Base-by-base conservation (phyloP, 106 monocot genomes). In the Dendrobium nobile region DNA sequence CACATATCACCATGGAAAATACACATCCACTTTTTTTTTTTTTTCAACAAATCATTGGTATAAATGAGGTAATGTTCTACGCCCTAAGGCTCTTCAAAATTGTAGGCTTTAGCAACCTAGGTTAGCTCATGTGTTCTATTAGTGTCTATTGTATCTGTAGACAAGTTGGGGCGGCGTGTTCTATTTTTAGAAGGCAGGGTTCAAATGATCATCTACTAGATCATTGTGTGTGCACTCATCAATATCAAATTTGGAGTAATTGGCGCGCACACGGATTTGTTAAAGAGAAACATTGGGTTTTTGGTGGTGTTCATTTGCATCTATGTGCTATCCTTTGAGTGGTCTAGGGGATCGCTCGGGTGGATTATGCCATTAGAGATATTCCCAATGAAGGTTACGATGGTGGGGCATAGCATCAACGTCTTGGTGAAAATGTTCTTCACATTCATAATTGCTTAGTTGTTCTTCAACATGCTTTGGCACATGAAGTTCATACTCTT, bases 1-100 rank as follows among this genome's bases (percentile, higher is more conserved):
- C 88, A 0, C 91, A 86, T 73, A 80, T 88, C 47, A 73, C 72
- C 27, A 82, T 91, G 80, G 82, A 37, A 82, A 43, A n/a, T 88
- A 17, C 42, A 80, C 58, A 80, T 91, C 79, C 91, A 37, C 37
- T 28, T 37, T 88, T 24, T 28, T n/a, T n/a, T n/a, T 86, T 88
- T 78, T 91, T 91, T 75, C 88, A 88, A 77, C 91, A 88, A 77
- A 19, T 92, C 74, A 85, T 85, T n/a, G 89, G 89, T 45, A 92
- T 89, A 83, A 89, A 92, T 75, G 80, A 84, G 10, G 80, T 88
- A 80, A 91, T 86, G 88, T 91, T 91, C 65, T 88, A 91, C 80
- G 87, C 89, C 2, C 89, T 87, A 0, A 84, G 84, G n/a, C 82
- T 92, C 4, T 92, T 92, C 85, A 85, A 82, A 79, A 92, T 83